Conservation (phyloP, 352 stramenopile species). For the Pythium rhizo-oryzae region DNA sequence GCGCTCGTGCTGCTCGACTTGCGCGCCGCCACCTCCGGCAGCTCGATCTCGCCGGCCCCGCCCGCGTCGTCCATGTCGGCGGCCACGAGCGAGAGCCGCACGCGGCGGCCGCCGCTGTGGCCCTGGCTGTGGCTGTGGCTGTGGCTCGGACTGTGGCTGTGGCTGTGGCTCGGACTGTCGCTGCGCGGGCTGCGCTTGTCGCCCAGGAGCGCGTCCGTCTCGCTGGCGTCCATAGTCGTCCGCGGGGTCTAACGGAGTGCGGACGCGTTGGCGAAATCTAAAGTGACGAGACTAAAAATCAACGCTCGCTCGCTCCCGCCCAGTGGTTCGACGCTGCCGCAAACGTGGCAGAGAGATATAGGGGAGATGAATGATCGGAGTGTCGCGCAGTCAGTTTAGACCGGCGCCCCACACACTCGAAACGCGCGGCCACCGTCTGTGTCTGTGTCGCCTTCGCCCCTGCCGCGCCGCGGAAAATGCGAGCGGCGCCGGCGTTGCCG, state of each 20-base stretch:
- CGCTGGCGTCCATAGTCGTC: conserved; percentile 38
- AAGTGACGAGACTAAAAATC: conserved; percentile 9
- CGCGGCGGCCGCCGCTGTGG: conserved; percentile 15
- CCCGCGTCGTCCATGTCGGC: conserved; percentile 6
- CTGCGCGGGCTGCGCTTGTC: conserved; percentile 22
- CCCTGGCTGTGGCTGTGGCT: conserved; percentile 1
- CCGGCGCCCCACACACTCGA: not conserved
- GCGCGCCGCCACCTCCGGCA: conserved; percentile 12
- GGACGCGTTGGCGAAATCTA: not conserved
- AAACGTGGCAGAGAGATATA: conserved; percentile 2
- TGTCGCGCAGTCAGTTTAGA: conserved; percentile 4
- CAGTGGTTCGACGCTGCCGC: not conserved
- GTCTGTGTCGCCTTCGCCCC: conserved; percentile 23
- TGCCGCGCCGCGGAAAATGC: not conserved
- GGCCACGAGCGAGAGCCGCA: conserved; percentile 24
- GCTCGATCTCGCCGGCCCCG: conserved; percentile 9
- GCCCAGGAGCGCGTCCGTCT: conserved; percentile 53
- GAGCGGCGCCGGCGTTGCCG: conserved; percentile 10
- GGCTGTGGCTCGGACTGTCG: conserved; percentile 1
- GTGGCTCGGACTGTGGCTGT: not conserved
- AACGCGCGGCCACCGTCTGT: conserved; percentile 5
- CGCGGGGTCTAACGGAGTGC: not conserved
- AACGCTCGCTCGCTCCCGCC: no score
- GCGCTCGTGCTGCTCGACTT: conserved; percentile 17
- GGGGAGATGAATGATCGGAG: not conserved